Conservation (phyloP, 108 stramenopile genomes). For the Nitzschia palea region DNA sequence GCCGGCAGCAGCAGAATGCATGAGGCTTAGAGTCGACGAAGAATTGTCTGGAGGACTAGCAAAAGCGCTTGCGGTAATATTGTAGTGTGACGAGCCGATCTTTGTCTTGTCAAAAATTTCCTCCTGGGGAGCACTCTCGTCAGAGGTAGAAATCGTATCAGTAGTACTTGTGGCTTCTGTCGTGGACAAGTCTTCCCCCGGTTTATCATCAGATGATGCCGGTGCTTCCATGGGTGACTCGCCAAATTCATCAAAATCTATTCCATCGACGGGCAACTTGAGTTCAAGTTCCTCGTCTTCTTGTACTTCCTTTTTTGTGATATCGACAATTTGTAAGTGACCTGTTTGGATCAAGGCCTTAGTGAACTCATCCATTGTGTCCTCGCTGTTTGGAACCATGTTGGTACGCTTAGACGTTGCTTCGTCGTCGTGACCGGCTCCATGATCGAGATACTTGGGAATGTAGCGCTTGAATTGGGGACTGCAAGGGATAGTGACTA, state of each 20-base stretch:
- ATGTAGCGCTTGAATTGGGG: slow-evolving; percentile 83
- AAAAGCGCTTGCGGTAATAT: slow-evolving; percentile 50
- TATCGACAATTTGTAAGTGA: slow-evolving; percentile 78
- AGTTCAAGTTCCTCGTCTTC: slow-evolving; percentile 48
- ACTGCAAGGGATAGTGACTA: slow-evolving; percentile 69
- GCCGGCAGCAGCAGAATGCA: slow-evolving; percentile 75
- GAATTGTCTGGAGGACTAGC: slow-evolving; percentile 58
- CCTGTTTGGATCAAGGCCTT: slow-evolving; percentile 56
- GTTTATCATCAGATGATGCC: slow-evolving; percentile 5
- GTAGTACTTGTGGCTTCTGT: background rate
- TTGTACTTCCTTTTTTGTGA: slow-evolving; percentile 77
- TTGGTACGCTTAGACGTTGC: background rate
- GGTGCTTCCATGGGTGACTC: slow-evolving; percentile 30
- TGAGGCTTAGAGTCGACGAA: slow-evolving; percentile 54
- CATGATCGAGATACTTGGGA: slow-evolving; percentile 83
- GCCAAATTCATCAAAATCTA: slow-evolving; percentile 38
- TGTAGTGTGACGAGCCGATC: slow-evolving; percentile 33
- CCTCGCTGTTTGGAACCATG: background rate
- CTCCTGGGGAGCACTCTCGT: background rate
- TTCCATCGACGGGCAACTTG: slow-evolving; percentile 2
- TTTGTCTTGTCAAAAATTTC: slow-evolving; percentile 28
- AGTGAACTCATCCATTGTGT: slow-evolving; percentile 41
- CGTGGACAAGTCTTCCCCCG: slow-evolving; percentile 10
- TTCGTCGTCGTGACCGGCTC: slow-evolving; percentile 20
- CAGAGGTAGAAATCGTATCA: slow-evolving; percentile 15